Base-by-base conservation (phyloP, 805 yeast species). In the Saccharomycopsis amapae region DNA sequence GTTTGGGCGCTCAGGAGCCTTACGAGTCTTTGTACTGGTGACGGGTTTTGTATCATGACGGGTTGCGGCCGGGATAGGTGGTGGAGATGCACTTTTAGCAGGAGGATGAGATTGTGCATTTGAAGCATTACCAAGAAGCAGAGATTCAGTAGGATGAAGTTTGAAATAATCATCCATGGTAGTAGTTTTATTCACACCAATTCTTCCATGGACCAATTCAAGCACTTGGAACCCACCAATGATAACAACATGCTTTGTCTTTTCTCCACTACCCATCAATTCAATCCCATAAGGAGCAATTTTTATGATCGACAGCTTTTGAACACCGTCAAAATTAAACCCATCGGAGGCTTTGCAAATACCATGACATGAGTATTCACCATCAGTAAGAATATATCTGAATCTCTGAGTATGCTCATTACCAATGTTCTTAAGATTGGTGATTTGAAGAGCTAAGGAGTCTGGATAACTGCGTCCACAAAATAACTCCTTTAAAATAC, bases 151-250 rank as follows among this genome's bases (percentile, higher is more conserved):
- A 3, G 85, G 83, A 60, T 81, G 78, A 13, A 65, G 67, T 32
- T 64, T 69, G 53, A 78, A 75, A 57, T 80, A 81, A 18, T 71
- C 72, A 57, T 81, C 87, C 33, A 81, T 59, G 32, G 67, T 61
- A 40, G 66, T 60, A n/a, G 63, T 53, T n/a, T 61, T 60, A 40
- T 71, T 69, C 36, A 60, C 60, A 52, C 62, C 63, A 46, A 58
- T 67, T 28, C 42, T 38, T 10, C 19, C 5, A 32, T 38, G 37
- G 6, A 40, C 28, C 7, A 48, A 23, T 26, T 40, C 38, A 13
- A 43, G 45, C 4, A 39, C 44, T 12, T 12, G 12, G n/a, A n/a
- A n/a, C 57, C 23, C 64, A 62, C 17, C 36, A 24, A 51, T 44
- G 17, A 51, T 4, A n/a, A 60, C 39, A 24, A 62, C 61, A 42